Evolutionary conservation across 2,329 filamentous ascomycete species (phyloP), one percentile per base, ranked within the genome.

Genomic region (Ophiostoma perfectum): DNA sequence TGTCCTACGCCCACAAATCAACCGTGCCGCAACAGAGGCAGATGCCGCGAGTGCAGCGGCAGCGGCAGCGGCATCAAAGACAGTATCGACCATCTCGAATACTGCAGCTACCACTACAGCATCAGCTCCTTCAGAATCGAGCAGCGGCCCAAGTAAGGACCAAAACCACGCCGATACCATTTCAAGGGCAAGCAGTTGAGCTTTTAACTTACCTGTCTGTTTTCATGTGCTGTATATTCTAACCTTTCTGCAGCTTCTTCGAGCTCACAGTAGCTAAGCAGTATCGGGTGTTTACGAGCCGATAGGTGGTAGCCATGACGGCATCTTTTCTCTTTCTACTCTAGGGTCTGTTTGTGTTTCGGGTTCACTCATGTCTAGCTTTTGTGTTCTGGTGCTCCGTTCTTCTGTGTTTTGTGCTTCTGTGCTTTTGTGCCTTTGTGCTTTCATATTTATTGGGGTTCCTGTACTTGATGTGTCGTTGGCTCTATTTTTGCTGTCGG

Each of bases 151-250:
- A 69, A 84, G 86, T 73, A 80, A 85, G 75, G 83, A 84, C 62
- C 87, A 91, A 75, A 60, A 60, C 12, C 18, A 60, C 11, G 83
- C 84, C 63, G 88, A 91, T 81, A 78, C 81, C 63, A 75, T 86
- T 72, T 77, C 79, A 75, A 83, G 81, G 80, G 80, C 82, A 69
- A 42, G 60, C 38, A 39, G 55, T 60, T 60, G 55, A 62, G 44
- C 16, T 52, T 64, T 36, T 39, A 44, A 16, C 3, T 27, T 58
- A 41, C 38, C 11, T 39, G 27, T 60, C 55, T 52, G 36, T 12
- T 5, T 36, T 14, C 12, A 7, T 4, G 55, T 12, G 27, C 12
- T 38, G 5, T 16, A 27, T 4, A 5, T 60, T 9, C 55, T 60
- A 60, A 63, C 60, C 18, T 3, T 42, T 42, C 2, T 47, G 38